A percentile compares a stretch with the other conserved stretches of the same genome.
Conservation (phyloP, 371 early-diverging fungal species). For the Mucor sp. region DNA sequence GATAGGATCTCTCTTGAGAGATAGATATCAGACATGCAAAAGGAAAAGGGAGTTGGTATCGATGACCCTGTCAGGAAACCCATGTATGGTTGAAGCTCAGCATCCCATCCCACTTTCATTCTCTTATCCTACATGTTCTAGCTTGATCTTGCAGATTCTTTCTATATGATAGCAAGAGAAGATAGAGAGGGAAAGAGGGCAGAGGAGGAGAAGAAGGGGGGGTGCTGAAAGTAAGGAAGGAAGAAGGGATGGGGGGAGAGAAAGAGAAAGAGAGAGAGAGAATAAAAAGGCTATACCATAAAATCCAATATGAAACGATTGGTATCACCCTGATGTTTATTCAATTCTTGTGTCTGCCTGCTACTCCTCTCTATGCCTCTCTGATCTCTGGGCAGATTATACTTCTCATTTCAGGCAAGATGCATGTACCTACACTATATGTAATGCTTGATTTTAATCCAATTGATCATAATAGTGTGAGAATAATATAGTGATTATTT, state of each 20-base stretch:
- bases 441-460: background rate
- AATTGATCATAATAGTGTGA: background rate
- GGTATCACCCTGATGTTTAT: background rate
- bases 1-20: background rate
- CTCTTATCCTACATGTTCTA: background rate
- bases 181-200: background rate
- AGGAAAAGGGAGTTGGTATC: background rate
- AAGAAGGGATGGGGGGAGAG: slow-evolving; percentile 3
- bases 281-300: background rate
- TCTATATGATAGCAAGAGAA: background rate
- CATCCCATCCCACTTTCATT: background rate
- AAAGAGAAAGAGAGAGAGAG: slow-evolving; percentile 2
- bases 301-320: background rate
- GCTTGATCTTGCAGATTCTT: background rate
- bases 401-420: background rate
- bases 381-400: background rate
- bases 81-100: background rate
- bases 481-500: background rate
- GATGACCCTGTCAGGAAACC: background rate
- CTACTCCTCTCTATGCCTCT: background rate
- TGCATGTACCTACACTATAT: background rate
- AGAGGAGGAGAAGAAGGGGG: background rate
- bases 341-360: background rate
- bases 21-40: background rate
- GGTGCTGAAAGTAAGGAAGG: slow-evolving; percentile 3